Base-by-base conservation (phyloP, 371 early-diverging fungal species). In the Circinella umbellata region DNA sequence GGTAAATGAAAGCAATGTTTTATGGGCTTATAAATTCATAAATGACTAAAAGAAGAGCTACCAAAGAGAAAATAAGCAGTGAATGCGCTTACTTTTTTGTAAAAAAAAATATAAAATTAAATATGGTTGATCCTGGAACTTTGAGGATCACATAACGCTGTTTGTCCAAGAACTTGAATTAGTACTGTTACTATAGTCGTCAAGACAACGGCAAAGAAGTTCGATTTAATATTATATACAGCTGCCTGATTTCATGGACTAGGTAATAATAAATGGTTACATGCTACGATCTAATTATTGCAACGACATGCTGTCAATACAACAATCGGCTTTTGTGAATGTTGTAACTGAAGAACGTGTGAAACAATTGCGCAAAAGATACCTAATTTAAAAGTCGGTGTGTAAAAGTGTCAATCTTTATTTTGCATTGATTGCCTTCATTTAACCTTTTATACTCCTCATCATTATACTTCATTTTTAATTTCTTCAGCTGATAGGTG, bases 241-340 rank as follows among this genome's bases (percentile, higher is more conserved):
- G 85, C 73, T 34, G 75, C 78, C 6, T 87, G 84, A 69, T 89
- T 89, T 49, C 47, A 63, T 14, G 88, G 85, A 51, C 83, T 80
- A 27, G 51, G 51, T 7, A 79, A 71, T 3, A 90, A 73, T 5
- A 93, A 74, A 61, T 89, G 83, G 47, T 86, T 88, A 46, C 90
- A 84, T 1, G 91, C 85, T 54, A 82, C 71, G 4, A 92, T 71
- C 96, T 97, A 97, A 15, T 81, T 86, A 74, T 96, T 95, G 20
- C 98, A 91, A 61, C 95, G 87, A 53, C 91, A 96, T 10, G 91
- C 92, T 1, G 97, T 95, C 69, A 97, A 78, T 11, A 95, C 69
- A 5, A 94, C 82, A 4, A 97, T 76, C 1, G 92, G 82, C 0
- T 89, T 86, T 39, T 92, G 83, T 6, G 61, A 59, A 8, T 68